phyloP scores from a whole-genome alignment of 257 asterid species.

The Verbena officinalis region DNA sequence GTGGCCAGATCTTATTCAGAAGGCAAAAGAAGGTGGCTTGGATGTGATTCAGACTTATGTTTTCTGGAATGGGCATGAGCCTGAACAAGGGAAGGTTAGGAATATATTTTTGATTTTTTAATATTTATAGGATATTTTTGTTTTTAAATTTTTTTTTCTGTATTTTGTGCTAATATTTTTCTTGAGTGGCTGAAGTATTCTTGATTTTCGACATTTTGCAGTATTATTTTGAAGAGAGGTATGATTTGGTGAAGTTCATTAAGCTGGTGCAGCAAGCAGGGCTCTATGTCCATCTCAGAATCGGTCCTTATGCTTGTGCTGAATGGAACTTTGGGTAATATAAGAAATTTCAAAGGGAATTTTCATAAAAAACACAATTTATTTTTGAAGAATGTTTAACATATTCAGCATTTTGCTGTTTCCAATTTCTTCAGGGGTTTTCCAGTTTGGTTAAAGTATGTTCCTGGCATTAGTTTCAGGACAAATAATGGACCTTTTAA shows the following conservation, averaged over 20 bases:
- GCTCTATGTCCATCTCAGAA: conserved; percentile 81
- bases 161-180: not conserved
- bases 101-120: conserved; percentile 10
- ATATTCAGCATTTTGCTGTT: conserved; percentile 22
- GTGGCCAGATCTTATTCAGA: conserved; percentile 98
- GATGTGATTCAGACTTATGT: conserved; percentile 98
- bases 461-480: conserved; percentile 85
- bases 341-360: conserved; percentile 19
- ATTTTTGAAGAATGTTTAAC: conserved; percentile 11
- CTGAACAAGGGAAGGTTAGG: conserved; percentile 85
- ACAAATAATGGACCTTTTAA: conserved; percentile 75
- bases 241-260: conserved; percentile 88
- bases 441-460: conserved; percentile 87
- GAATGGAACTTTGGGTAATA: conserved; percentile 99
- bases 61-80: conserved; percentile 99
- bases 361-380: conserved; percentile 10
- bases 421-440: conserved; percentile 55
- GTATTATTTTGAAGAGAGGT: conserved; percentile 93
- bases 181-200: conserved; percentile 3
- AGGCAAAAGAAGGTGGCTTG: conserved; percentile 94
- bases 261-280: conserved; percentile 88
- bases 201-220: conserved; percentile 30
- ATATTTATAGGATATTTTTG: conserved; percentile 5
- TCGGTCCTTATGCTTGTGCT: conserved; percentile 99
- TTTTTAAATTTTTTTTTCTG: not conserved